Evolutionary conservation across 495 filamentous ascomycete genomes (phyloP).

Genomic region (Mytilinidion resinicola): DNA sequence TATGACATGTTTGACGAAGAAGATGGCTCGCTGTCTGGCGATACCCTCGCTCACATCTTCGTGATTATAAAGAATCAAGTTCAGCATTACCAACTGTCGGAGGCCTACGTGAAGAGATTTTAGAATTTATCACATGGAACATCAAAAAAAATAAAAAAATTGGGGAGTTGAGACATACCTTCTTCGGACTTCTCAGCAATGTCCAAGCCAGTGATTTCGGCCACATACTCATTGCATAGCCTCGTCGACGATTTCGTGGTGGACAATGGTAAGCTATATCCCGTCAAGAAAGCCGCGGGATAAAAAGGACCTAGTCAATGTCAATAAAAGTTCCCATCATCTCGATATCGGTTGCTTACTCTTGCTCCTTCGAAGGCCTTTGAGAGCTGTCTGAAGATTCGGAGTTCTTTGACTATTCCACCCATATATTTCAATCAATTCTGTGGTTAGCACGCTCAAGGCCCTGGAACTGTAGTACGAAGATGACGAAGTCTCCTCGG

Average conservation of each 20-base stretch:
- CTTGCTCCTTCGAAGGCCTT: slow-evolving; percentile 13
- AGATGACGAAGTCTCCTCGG: slow-evolving; percentile 11
- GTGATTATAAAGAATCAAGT: slow-evolving; percentile 49
- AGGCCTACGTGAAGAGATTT: slow-evolving; percentile 33
- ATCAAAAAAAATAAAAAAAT: background rate
- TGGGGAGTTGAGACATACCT: slow-evolving; percentile 36
- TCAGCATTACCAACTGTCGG: slow-evolving; percentile 51
- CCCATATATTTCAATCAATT: slow-evolving; percentile 28
- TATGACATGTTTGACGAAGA: slow-evolving; percentile 71
- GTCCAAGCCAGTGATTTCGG: slow-evolving; percentile 52
- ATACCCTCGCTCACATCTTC: slow-evolving; percentile 48
- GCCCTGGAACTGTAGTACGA: slow-evolving; percentile 33
- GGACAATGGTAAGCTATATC: slow-evolving; percentile 45
- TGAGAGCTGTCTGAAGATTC: slow-evolving; percentile 12
- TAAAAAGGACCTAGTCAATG: slow-evolving; percentile 40
- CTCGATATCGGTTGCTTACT: background rate
- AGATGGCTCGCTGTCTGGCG: slow-evolving; percentile 73
- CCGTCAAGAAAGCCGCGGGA: slow-evolving; percentile 48
- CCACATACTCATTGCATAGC: slow-evolving; percentile 54
- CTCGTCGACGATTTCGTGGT: slow-evolving; percentile 32
- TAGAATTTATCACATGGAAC: too few relatives aligned
- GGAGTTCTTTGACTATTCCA: slow-evolving; percentile 10
- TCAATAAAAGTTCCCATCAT: background rate
- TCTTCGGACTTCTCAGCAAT: slow-evolving; percentile 22
- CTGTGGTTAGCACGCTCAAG: slow-evolving; percentile 22